Percentiles rank a stretch among this genome's conserved stretches.
Conservation (phyloP, 2,329 filamentous ascomycete genomes). For the Didymella sp. region DNA sequence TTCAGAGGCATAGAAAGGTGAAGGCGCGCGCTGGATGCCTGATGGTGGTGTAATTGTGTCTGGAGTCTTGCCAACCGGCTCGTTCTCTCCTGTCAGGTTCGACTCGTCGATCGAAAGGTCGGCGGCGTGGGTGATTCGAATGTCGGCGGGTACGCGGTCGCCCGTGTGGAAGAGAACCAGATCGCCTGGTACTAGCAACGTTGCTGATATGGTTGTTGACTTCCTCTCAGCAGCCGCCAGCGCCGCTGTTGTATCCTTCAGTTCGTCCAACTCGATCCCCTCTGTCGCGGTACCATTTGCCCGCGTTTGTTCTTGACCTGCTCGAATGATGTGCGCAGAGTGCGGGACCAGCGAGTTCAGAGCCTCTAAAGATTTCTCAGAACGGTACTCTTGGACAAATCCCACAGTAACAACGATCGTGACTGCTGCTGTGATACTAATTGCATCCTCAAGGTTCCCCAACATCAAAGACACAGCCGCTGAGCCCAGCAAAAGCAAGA, state of each 20-base stretch:
- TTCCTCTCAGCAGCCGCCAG: slow-evolving; percentile 72
- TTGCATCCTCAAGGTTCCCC: slow-evolving; percentile 90
- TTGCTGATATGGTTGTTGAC: slow-evolving; percentile 85
- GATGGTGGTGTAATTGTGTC: slow-evolving; percentile 61
- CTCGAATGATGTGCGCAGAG: slow-evolving; percentile 89
- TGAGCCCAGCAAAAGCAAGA: slow-evolving; percentile 87
- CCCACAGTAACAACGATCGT: slow-evolving; percentile 96
- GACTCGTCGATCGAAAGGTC: slow-evolving; percentile 96
- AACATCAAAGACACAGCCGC: slow-evolving; percentile 87
- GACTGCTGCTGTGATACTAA: slow-evolving; percentile 94
- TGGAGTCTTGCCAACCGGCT: slow-evolving; percentile 81
- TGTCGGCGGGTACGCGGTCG: slow-evolving; percentile 94
- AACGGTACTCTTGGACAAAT: slow-evolving; percentile 96
- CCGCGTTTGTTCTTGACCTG: slow-evolving; percentile 34
- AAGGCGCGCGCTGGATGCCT: slow-evolving; percentile 55
- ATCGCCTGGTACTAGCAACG: slow-evolving; percentile 88
- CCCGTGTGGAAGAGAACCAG: slow-evolving; percentile 93
- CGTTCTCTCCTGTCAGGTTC: slow-evolving; percentile 95
- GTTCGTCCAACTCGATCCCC: slow-evolving; percentile 57
- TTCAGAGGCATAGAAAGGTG: slow-evolving; percentile 65
- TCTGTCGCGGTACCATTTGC: slow-evolving; percentile 36
- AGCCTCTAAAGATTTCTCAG: slow-evolving; percentile 95
- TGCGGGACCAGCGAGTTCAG: slow-evolving; percentile 93
- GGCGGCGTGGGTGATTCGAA: slow-evolving; percentile 87
- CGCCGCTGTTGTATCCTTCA: slow-evolving; percentile 63